Conservation (phyloP, 129 eudicot species). For the Lonicera japonica region DNA sequence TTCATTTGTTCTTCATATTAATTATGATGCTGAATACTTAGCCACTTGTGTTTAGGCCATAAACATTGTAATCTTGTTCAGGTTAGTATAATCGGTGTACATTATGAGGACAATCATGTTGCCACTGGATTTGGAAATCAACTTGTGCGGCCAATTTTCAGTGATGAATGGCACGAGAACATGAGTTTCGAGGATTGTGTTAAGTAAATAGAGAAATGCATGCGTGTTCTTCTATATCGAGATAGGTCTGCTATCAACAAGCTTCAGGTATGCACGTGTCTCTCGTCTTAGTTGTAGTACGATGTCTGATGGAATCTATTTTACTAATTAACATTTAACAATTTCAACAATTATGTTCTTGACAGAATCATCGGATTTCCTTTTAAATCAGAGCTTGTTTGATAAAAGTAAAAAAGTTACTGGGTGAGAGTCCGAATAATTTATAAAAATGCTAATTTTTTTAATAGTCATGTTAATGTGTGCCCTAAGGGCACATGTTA, state of each 20-base stretch:
- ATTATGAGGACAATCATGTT: slow-evolving; percentile 73
- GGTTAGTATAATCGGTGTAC: slow-evolving; percentile 95
- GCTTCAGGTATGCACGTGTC: slow-evolving; percentile 51
- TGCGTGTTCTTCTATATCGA: slow-evolving; percentile 82
- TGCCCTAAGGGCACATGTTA: no score
- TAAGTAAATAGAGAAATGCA: slow-evolving; percentile 71
- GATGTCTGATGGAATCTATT: neutral
- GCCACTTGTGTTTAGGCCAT: neutral
- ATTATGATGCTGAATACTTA: neutral
- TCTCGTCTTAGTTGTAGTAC: neutral
- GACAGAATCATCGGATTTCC: neutral
- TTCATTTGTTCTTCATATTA: neutral
- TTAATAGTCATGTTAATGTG: no score
- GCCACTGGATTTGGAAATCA: slow-evolving; percentile 90
- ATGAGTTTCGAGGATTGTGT: slow-evolving; percentile 77
- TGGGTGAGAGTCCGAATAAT: no score
- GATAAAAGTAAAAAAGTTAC: neutral
- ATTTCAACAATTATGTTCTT: neutral
- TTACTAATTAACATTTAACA: no score
- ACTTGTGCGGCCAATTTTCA: slow-evolving; percentile 71
- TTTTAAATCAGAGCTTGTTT: neutral
- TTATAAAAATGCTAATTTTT: no score
- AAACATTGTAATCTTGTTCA: slow-evolving; percentile 10
- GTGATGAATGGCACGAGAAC: slow-evolving; percentile 74
- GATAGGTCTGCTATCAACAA: slow-evolving; percentile 88